Evolutionary conservation across 495 filamentous ascomycete genomes (phyloP).

Genomic region (Tuber magnatum): DNA sequence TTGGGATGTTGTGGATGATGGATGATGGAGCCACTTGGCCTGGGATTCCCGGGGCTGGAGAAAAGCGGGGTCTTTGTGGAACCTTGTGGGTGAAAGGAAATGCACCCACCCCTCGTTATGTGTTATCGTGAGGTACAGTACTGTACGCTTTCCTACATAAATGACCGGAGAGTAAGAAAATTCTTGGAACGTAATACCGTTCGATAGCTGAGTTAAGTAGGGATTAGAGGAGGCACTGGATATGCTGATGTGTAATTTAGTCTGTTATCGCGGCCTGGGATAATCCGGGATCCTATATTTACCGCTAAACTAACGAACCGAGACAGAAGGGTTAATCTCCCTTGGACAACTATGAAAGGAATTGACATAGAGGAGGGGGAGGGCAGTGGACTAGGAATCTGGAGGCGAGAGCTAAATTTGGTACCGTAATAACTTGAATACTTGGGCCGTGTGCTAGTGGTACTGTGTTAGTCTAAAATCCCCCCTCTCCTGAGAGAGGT

Average conservation of each 20-base stretch:
- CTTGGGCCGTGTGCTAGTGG: too few relatives aligned
- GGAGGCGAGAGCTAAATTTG: too few relatives aligned
- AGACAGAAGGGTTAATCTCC: neutral
- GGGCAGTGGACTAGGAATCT: too few relatives aligned
- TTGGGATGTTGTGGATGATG: neutral
- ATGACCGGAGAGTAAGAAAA: neutral
- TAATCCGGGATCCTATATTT: neutral
- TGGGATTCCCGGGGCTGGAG: neutral
- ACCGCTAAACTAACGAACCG: neutral
- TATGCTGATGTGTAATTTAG: neutral
- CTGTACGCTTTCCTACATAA: too few relatives aligned
- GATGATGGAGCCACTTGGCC: neutral
- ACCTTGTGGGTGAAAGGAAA: too few relatives aligned
- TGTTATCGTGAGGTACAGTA: too few relatives aligned
- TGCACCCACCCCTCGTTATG: neutral
- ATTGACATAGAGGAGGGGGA: neutral
- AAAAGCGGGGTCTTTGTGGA: conserved; percentile 1
- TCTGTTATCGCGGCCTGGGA: neutral
- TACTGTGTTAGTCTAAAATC: too few relatives aligned
- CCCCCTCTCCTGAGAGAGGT: too few relatives aligned
- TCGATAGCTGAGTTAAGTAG: neutral
- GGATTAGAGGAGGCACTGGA: neutral
- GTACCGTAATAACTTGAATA: too few relatives aligned
- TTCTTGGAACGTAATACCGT: too few relatives aligned
- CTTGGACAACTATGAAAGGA: neutral